Evolutionary conservation across 345 rosid species (phyloP).

Genomic region (Murraya koenigii): DNA sequence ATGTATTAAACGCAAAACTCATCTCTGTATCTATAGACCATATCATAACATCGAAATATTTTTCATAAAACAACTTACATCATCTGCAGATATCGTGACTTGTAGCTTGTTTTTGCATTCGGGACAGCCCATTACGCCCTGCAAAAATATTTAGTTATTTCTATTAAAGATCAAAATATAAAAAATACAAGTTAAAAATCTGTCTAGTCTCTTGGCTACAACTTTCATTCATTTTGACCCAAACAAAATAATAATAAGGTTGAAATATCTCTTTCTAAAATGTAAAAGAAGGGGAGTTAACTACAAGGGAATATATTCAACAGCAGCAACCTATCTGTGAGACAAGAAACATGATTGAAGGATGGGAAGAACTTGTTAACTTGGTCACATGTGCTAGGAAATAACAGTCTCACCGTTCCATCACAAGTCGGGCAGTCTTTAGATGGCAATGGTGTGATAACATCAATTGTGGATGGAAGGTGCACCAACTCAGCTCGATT

Average conservation of each 20-base stretch:
- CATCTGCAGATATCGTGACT: constrained; percentile 89
- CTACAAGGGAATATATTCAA: background rate
- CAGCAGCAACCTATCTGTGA: background rate
- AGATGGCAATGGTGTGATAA: constrained; percentile 65
- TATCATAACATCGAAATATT: background rate
- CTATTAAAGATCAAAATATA: constrained; percentile 14
- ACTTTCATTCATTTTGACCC: constrained; percentile 2
- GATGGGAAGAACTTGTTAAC: constrained; percentile 2
- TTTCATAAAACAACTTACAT: constrained; percentile 53
- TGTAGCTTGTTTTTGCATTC: constrained; percentile 89
- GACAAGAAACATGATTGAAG: background rate
- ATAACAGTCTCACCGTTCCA: constrained; percentile 66
- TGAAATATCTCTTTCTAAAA: background rate
- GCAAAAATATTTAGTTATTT: constrained; percentile 23
- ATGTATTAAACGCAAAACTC: background rate
- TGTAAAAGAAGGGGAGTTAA: background rate
- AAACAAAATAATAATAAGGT: background rate
- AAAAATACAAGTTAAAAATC: background rate
- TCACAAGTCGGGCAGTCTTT: constrained; percentile 93
- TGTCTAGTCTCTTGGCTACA: background rate
- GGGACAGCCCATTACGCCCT: constrained; percentile 92
- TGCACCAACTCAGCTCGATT: constrained; percentile 86
- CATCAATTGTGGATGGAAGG: constrained; percentile 70
- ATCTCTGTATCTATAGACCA: background rate
- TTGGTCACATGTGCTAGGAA: background rate